A percentile compares a stretch with the other conserved stretches of the same genome.
Conservation (phyloP, 2,329 filamentous ascomycete species). For the Seiridium cupressi region DNA sequence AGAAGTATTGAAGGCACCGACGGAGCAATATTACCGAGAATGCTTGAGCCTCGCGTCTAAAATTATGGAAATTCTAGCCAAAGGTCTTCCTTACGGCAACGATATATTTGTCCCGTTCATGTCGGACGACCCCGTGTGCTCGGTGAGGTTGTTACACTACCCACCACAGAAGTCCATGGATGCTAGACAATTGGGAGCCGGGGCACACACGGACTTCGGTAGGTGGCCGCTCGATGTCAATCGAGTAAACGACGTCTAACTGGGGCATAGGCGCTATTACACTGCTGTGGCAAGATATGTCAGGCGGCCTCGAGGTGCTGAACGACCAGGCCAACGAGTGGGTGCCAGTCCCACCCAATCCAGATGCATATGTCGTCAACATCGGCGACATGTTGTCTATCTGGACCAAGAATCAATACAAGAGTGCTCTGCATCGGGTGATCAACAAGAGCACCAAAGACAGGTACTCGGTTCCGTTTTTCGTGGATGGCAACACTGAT, state of each 20-base stretch:
- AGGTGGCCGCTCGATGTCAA: not conserved
- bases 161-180: slow-evolving; percentile 17
- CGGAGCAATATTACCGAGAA: slow-evolving; percentile 17
- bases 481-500: slow-evolving; percentile 22
- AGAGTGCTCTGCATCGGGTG: slow-evolving; percentile 19
- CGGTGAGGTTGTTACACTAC: slow-evolving; percentile 18
- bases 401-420: slow-evolving; percentile 19
- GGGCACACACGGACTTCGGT: slow-evolving; percentile 24
- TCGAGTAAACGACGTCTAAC: not conserved
- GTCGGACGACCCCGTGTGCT: slow-evolving; percentile 19
- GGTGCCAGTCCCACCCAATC: slow-evolving; percentile 16
- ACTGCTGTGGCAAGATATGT: slow-evolving; percentile 19
- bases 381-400: slow-evolving; percentile 22
- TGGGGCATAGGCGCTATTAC: slow-evolving; percentile 19
- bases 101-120: slow-evolving; percentile 19
- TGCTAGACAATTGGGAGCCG: slow-evolving; percentile 17
- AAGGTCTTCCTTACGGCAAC: slow-evolving; percentile 17
- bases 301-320: slow-evolving; percentile 18
- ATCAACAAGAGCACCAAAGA: slow-evolving; percentile 17
- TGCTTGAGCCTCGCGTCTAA: slow-evolving; percentile 15
- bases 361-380: slow-evolving; percentile 20
- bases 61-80: slow-evolving; percentile 20
- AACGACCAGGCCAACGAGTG: slow-evolving; percentile 12
- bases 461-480: slow-evolving; percentile 20
- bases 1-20: slow-evolving; percentile 13